Base-by-base conservation (phyloP, 208 protist genomes). In the Lotmaria passim region DNA sequence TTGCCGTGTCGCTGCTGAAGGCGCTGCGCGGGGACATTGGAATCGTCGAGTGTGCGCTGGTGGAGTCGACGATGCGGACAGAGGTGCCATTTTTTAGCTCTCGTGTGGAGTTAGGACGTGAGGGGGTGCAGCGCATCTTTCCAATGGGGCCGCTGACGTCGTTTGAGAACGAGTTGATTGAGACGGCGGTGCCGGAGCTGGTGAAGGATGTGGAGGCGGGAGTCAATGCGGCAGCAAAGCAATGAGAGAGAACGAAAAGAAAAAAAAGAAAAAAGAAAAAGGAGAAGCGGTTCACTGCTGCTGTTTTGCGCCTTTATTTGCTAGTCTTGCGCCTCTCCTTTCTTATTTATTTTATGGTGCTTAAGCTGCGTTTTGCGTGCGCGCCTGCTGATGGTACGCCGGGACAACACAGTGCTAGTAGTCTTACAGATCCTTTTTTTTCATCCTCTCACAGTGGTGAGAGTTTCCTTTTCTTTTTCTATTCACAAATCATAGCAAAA, bases 1-100 rank as follows among this genome's bases (percentile, higher is more conserved):
- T 86, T 62, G 60, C 75, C 43, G 61, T 85, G 10, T 91, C 88
- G 10, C 51, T 94, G 39, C 70, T 96, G 26, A 91, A 90, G 75
- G 91, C 91, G 26, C 68, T 83, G 64, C 85, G 85, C 33, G 91
- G 91, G 1, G 86, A 96, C 57, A 41, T 75, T 1, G 88, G 89
- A 48, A 89, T 96, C 48, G 72, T 81, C n/a, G 91, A 96, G 83
- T 96, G 91, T 68, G 68, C 83, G 10, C 78, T 86, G 71, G 81
- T 92, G 44, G 87, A 96, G 77, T 91, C 82, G 48, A 82, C 82
- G 21, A 79, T 94, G 62, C 62, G 79, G 26, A 52, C 79, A 10
- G 84, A 88, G 56, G 81, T 78, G 47, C 80, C 86, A 14, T 96
- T 93, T 73, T 98, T 98, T 73, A 64, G 83, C 58, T 94, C 92